phyloP scores from a whole-genome alignment of 2,329 filamentous ascomycete species.

The Fusarium brevicatenulatum region DNA sequence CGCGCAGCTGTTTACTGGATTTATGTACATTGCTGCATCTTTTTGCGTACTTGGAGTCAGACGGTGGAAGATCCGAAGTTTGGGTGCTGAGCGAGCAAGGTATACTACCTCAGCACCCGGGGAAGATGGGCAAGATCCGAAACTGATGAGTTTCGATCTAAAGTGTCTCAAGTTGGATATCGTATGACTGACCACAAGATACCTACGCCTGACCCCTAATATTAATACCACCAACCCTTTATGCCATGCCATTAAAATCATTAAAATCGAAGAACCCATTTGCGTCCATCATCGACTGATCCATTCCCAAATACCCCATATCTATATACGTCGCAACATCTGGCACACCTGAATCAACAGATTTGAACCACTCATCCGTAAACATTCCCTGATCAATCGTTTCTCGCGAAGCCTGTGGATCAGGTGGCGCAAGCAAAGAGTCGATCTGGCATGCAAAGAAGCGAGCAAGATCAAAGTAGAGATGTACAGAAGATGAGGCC shows the following conservation, averaged over 20 bases:
- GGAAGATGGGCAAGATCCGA: no score
- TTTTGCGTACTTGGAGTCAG: neutral
- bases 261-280: neutral
- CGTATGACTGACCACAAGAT: no score
- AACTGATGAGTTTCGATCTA: no score
- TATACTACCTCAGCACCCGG: no score
- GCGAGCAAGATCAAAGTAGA: slow-evolving; percentile 18
- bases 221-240: no score
- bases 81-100: neutral
- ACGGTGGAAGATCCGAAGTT: neutral
- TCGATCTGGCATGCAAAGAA: slow-evolving; percentile 22
- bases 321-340: slow-evolving; percentile 6
- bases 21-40: slow-evolving; percentile 8
- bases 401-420: neutral
- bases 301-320: slow-evolving; percentile 14
- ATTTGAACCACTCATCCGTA: slow-evolving; percentile 20
- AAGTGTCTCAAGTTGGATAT: no score
- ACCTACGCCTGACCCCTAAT: no score
- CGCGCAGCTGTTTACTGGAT: slow-evolving; percentile 22
- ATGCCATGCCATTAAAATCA: neutral
- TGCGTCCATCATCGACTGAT: slow-evolving; percentile 3
- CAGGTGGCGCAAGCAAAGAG: neutral
- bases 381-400: slow-evolving; percentile 17
- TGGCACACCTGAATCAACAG: slow-evolving; percentile 4
- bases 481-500: neutral